A percentile compares a stretch with the other conserved stretches of the same genome.
These are phyloP conservation scores for Cucumis sativus DNA, from an alignment of 306 rosid genomes.

Conservation along the genomic window Cucumber_9930_V3 NC_026660.2:30366501-30367000, in stretches of 20 bases:
- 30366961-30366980: background rate
- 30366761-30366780: constrained; percentile 17
- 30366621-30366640: constrained; percentile 24
- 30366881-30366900: constrained; percentile 37
- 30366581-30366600: constrained; percentile 19
- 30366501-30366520: constrained; percentile 22
- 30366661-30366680: constrained; percentile 30
- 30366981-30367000: background rate
- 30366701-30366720: constrained; percentile 40
- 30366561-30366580: constrained; percentile 24
- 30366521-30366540: constrained; percentile 33
- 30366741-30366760: constrained; percentile 35
- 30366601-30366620: constrained; percentile 18
- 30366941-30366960: background rate
- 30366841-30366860: constrained; percentile 28
- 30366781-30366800: constrained; percentile 19
- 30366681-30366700: constrained; percentile 27
- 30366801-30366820: constrained; percentile 33
- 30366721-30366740: constrained; percentile 25
- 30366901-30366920: constrained; percentile 22
- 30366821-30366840: constrained; percentile 28
- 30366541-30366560: constrained; percentile 30
- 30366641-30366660: constrained; percentile 13
- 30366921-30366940: constrained; percentile 38
- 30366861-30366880: constrained; percentile 22